Evolutionary conservation across 257 asterid genomes (phyloP).

Genomic region (Oldenlandia corymbosa): DNA sequence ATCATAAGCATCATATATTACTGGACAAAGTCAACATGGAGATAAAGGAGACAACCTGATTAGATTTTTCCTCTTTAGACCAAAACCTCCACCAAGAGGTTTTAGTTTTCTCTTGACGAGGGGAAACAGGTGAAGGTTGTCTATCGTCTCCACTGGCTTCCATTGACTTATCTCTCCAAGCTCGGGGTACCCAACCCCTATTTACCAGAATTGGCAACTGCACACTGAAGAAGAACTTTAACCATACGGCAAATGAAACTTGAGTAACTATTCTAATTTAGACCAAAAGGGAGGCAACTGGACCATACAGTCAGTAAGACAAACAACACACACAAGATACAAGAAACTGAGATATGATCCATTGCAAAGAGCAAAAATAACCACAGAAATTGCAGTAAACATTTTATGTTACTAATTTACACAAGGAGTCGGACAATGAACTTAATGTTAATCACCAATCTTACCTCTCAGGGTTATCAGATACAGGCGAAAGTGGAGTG

Average conservation of each 20-base stretch:
- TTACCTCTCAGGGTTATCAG: slow-evolving; percentile 61
- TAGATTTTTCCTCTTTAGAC: slow-evolving; percentile 39
- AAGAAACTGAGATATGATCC: not conserved
- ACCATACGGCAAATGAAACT: slow-evolving; percentile 21
- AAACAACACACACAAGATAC: not conserved
- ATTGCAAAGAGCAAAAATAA: not conserved
- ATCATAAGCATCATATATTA: slow-evolving; percentile 11
- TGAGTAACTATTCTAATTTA: not conserved
- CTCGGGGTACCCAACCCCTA: slow-evolving; percentile 98
- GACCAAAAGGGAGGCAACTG: not conserved
- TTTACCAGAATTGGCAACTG: slow-evolving; percentile 73
- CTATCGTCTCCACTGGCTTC: slow-evolving; percentile 29
- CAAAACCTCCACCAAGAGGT: slow-evolving; percentile 58
- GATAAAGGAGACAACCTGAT: slow-evolving; percentile 35
- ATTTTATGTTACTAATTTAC: not conserved
- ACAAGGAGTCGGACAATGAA: not conserved
- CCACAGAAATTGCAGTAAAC: not conserved
- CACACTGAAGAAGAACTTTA: slow-evolving; percentile 42
- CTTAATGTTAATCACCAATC: not conserved
- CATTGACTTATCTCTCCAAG: slow-evolving; percentile 78
- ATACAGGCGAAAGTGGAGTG: slow-evolving; percentile 70
- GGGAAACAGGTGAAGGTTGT: slow-evolving; percentile 27
- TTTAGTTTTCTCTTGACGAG: slow-evolving; percentile 35
- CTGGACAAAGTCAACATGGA: slow-evolving; percentile 14
- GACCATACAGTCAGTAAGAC: not conserved